A percentile compares a stretch with the other conserved stretches of the same genome.
Conservation (phyloP, 2,329 filamentous ascomycete species). For the Colletotrichum camelliae region DNA sequence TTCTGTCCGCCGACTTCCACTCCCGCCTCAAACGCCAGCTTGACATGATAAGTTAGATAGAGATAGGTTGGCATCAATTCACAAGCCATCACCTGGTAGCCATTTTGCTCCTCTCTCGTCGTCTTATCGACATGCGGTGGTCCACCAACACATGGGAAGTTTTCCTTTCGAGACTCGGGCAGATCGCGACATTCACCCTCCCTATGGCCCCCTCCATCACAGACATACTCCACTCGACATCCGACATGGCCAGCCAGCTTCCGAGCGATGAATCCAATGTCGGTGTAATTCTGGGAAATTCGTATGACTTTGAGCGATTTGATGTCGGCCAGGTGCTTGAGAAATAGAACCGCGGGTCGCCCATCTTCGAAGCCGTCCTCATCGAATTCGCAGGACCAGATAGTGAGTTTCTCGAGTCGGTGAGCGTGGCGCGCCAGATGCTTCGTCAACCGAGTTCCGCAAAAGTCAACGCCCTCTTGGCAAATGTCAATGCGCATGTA, state of each 20-base stretch:
- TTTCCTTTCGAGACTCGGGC: background rate
- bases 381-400: no score
- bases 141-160: background rate
- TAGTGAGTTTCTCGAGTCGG: no score
- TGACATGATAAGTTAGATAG: background rate
- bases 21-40: background rate
- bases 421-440: no score
- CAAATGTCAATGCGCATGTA: no score
- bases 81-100: background rate
- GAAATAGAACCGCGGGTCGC: fast-evolving
- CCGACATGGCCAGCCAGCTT: background rate
- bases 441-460: no score
- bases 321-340: background rate
- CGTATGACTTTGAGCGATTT: background rate
- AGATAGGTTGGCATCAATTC: background rate
- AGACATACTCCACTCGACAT: background rate
- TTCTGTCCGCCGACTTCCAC: background rate
- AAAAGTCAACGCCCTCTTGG: no score
- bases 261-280: background rate
- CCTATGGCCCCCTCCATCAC: background rate
- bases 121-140: background rate
- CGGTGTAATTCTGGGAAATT: background rate
- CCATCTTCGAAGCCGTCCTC: background rate
- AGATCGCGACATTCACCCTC: background rate
- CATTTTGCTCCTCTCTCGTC: background rate